Conservation (phyloP, 2,329 filamentous ascomycete species). For the Arachnomyces sp. region DNA sequence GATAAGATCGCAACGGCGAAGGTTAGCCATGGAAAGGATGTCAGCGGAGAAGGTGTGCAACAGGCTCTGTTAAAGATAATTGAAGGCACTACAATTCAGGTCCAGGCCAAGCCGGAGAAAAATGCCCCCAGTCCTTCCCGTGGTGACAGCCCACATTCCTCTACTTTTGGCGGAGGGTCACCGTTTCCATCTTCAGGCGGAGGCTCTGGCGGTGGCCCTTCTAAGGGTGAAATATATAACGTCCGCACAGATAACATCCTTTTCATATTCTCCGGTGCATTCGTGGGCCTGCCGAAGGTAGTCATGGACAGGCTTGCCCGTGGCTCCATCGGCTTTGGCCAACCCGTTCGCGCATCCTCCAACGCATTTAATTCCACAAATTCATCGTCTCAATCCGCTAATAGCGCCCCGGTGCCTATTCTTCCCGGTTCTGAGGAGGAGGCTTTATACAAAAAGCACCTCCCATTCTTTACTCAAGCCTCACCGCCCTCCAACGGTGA, state of each 20-base stretch:
- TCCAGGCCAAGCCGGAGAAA: conserved; percentile 66
- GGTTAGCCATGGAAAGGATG: conserved; percentile 81
- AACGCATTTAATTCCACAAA: conserved; percentile 20
- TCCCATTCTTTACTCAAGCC: conserved; percentile 54
- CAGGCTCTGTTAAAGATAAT: conserved; percentile 93
- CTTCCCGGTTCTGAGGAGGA: conserved; percentile 60
- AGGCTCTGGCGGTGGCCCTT: conserved; percentile 15
- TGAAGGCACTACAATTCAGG: conserved; percentile 86
- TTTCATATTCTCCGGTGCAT: conserved; percentile 94
- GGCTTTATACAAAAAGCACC: conserved; percentile 50
- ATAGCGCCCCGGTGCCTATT: conserved; percentile 38
- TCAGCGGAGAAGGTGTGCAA: conserved; percentile 92
- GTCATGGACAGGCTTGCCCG: conserved; percentile 81
- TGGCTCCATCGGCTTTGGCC: conserved; percentile 84
- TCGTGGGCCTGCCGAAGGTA: conserved; percentile 82
- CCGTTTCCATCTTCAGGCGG: conserved; percentile 11
- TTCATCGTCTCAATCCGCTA: conserved; percentile 14
- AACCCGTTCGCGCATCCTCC: conserved; percentile 58
- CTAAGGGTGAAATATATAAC: conserved; percentile 56
- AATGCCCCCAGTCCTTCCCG: conserved; percentile 28
- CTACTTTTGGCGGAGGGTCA: conserved; percentile 21
- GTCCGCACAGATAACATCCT: conserved; percentile 94
- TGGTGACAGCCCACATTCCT: conserved; percentile 30
- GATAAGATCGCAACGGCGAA: conserved; percentile 93
- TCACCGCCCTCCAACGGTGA: conserved; percentile 29